Evolutionary conservation across 352 stramenopile genomes (phyloP).

Genomic region (Pythium coloratum): DNA sequence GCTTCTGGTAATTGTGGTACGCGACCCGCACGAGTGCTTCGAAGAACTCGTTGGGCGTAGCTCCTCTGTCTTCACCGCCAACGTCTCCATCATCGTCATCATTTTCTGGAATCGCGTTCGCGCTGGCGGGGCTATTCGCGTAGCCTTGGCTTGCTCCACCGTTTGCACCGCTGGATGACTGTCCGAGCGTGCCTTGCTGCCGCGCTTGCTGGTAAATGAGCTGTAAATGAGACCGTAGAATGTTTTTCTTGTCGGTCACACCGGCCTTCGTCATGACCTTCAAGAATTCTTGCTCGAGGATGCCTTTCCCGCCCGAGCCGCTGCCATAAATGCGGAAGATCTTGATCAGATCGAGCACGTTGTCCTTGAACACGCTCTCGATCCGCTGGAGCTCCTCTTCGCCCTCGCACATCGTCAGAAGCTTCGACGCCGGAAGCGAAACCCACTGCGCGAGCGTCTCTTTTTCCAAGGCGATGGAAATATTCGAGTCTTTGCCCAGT

Average conservation of each 20-base stretch:
- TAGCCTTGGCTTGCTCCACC: neutral
- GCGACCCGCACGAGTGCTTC: conserved; percentile 72
- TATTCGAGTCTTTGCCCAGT: conserved; percentile 70
- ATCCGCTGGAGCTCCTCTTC: conserved; percentile 64
- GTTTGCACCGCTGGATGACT: neutral
- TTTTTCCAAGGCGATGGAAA: conserved; percentile 67
- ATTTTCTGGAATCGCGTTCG: neutral
- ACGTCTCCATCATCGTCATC: conserved; percentile 40
- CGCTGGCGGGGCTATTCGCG: neutral
- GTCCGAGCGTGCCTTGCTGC: conserved; percentile 1
- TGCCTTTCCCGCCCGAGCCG: conserved; percentile 58
- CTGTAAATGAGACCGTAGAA: conserved; percentile 67
- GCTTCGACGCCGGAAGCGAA: conserved; percentile 41
- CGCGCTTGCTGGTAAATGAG: conserved; percentile 67
- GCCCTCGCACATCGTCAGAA: conserved; percentile 55
- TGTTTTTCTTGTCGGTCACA: conserved; percentile 82
- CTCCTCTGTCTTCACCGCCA: conserved; percentile 53
- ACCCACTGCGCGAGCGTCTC: conserved; percentile 68
- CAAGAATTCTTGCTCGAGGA: conserved; percentile 80
- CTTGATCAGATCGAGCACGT: conserved; percentile 77
- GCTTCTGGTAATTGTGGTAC: conserved; percentile 70
- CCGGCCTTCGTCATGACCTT: conserved; percentile 80
- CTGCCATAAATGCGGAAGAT: conserved; percentile 78
- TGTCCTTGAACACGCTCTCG: conserved; percentile 70
- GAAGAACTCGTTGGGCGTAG: conserved; percentile 80